Percentiles rank a stretch among this genome's conserved stretches.
Conservation (phyloP, 768 basidiomycete species). For the Dendrothele bispora region DNA sequence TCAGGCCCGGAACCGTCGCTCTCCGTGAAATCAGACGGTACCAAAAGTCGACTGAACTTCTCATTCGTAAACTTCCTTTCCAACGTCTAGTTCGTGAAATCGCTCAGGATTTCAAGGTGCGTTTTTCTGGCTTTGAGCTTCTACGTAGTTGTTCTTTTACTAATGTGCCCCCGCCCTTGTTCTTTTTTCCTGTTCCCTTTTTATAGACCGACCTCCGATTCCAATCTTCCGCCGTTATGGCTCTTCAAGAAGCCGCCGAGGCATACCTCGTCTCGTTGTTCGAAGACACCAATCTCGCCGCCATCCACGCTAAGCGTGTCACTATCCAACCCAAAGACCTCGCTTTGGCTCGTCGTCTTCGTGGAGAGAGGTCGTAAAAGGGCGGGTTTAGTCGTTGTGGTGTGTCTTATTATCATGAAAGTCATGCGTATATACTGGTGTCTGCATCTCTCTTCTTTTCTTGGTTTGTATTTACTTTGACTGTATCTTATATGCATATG, state of each 20-base stretch:
- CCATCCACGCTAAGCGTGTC: slow-evolving; percentile 60
- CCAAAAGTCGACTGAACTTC: slow-evolving; percentile 82
- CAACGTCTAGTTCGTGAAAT: slow-evolving; percentile 78
- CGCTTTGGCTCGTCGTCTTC: slow-evolving; percentile 51
- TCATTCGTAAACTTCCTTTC: slow-evolving; percentile 86
- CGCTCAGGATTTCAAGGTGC: slow-evolving; percentile 69
- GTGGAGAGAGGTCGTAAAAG: slow-evolving; percentile 38
- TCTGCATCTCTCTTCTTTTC: no score
- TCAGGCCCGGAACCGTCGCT: slow-evolving; percentile 79
- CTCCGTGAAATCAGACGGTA: slow-evolving; percentile 82
- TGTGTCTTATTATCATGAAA: no score
- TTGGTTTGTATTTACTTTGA: no score
- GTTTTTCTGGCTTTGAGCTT: no score
- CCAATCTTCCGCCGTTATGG: slow-evolving; percentile 70
- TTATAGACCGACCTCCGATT: slow-evolving; percentile 70
- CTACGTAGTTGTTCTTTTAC: no score
- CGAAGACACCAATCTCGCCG: slow-evolving; percentile 67
- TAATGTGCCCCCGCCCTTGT: no score
- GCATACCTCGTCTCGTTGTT: slow-evolving; percentile 76
- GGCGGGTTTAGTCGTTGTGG: no score
- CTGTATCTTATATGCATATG: no score
- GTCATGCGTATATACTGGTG: no score
- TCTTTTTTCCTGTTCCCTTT: slow-evolving; percentile 49
- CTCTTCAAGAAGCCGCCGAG: slow-evolving; percentile 65
- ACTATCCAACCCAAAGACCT: slow-evolving; percentile 67